These are phyloP conservation scores for Mycena capillaripes DNA, from an alignment of 768 basidiomycete species.

Conservation along the genomic window DNA sequence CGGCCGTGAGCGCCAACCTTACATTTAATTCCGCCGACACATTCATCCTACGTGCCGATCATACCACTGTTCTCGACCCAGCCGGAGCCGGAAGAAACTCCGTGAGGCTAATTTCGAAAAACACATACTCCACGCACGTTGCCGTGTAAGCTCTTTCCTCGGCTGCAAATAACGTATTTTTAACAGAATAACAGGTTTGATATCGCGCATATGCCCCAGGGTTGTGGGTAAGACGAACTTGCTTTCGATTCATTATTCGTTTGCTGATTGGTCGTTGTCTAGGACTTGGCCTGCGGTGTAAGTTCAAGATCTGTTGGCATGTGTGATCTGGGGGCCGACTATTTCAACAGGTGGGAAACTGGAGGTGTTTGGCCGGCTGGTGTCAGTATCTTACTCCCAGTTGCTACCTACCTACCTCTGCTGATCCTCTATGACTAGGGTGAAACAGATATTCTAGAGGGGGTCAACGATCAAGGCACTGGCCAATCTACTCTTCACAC, in stretches of 20 bases:
- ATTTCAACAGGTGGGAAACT: constrained; percentile 60
- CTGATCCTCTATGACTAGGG: constrained; percentile 41
- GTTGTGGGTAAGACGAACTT: constrained; percentile 56
- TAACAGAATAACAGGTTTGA: constrained; percentile 48
- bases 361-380: constrained; percentile 53
- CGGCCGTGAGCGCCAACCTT: constrained; percentile 62
- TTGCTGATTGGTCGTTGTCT: background rate
- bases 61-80: constrained; percentile 57
- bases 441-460: constrained; percentile 58
- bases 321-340: background rate
- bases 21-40: constrained; percentile 63
- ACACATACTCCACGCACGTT: constrained; percentile 65
- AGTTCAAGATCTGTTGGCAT: background rate
- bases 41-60: constrained; percentile 69
- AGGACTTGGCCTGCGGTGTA: constrained; percentile 60
- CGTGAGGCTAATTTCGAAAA: constrained; percentile 65
- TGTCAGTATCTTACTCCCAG: background rate
- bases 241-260: constrained; percentile 1
- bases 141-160: constrained; percentile 57
- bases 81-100: constrained; percentile 67
- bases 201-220: constrained; percentile 67
- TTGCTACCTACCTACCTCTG: background rate
- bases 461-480: constrained; percentile 61
- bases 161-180: too few species aligned
- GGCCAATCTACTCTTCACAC: constrained; percentile 61